Evolutionary conservation across 257 asterid species (phyloP).

Genomic region (Solanum verrucosum): DNA sequence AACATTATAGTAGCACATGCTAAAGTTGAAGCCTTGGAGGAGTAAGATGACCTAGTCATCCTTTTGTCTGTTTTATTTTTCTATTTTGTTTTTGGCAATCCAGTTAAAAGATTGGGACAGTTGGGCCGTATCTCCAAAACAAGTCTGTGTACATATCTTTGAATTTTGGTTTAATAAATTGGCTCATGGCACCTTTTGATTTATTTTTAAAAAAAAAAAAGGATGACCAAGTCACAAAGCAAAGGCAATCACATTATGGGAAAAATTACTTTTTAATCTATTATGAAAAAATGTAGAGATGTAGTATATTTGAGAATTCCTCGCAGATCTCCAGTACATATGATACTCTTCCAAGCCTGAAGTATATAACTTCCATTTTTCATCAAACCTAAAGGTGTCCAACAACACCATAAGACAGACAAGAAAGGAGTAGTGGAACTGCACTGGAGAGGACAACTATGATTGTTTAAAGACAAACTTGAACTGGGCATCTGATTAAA

Average conservation of each 20-base stretch:
- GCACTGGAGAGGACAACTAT: neutral
- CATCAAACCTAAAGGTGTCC: neutral
- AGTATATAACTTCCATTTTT: neutral
- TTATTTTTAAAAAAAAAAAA: accelerated
- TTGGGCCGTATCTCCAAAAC: neutral
- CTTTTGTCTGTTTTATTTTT: neutral
- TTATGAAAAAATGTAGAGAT: neutral
- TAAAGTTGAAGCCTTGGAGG: neutral
- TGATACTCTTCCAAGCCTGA: neutral
- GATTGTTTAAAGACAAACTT: neutral
- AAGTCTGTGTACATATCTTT: neutral
- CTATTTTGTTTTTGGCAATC: neutral
- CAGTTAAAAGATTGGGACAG: neutral
- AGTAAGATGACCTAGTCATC: neutral
- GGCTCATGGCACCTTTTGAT: neutral
- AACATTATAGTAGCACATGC: neutral
- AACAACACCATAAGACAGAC: neutral
- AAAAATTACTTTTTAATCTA: neutral
- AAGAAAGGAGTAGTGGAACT: neutral
- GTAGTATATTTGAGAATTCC: neutral
- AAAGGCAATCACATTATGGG: neutral
- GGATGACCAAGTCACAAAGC: neutral
- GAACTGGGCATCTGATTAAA: neutral
- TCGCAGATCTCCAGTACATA: neutral
- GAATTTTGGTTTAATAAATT: neutral